Base-by-base conservation (phyloP, 2,329 filamentous ascomycete species). In the Colletotrichum filicis region DNA sequence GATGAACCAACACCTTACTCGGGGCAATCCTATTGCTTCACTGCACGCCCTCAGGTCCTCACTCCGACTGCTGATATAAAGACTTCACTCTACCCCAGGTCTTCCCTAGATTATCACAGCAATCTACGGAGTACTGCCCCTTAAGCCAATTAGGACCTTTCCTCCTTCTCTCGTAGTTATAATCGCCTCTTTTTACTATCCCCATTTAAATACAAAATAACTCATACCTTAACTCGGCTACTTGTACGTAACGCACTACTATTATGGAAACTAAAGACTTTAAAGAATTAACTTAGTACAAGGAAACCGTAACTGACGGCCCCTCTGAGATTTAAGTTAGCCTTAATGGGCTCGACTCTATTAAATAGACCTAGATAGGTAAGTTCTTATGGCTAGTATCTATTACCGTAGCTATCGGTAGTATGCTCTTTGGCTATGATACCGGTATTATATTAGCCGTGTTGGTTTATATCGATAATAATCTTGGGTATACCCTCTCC, bases 361-460 rank as follows among this genome's bases (percentile, higher is more conserved):
- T 62, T 6, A 42, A 71, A 66, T 42, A 79, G 35, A 75, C 59
- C 8, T 76, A n/a, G 67, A 77, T 52, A 11, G 70, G 16, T 71
- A 79, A 69, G 64, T 76, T 8, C 75, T 59, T 46, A 2, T 55
- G 66, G 69, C 19, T 69, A 26, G 66, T 64, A 7, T 64, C 55
- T 16, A 46, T 49, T 30, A 49, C 65, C 5, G 37, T 55, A 3
- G 69, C 55, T 3, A 61, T 66, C 11, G 53, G 60, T 7, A 74
- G 75, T 2, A 75, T 78, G 57, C 78, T 78, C 19, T 81, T 79
- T 74, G 82, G 83, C 28, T 87, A 86, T 76, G 86, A 86, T 74
- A 87, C 37, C 57, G 85, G 80, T 52, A 82, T 83, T 6, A 87
- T 84, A 67, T 86, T 80, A 24, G 86, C 82, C 0, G 85, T 86